Conservation (phyloP, 805 yeast genomes). For the Cyberlindnera mississippiensis region DNA sequence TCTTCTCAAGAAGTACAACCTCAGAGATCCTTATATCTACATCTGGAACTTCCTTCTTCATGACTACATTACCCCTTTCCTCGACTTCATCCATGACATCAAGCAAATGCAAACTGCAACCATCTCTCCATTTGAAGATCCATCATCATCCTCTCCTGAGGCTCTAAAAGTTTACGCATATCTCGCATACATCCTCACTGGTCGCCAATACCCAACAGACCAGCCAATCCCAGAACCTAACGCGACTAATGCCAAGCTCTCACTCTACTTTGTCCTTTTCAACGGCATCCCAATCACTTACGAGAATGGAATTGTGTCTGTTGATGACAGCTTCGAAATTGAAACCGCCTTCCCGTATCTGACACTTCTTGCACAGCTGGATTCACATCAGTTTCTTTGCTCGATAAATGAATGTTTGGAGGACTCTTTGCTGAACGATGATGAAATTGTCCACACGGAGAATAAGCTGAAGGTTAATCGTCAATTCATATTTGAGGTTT, state of each 20-base stretch:
- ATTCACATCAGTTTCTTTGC: slow-evolving; percentile 57
- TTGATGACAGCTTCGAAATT: slow-evolving; percentile 28
- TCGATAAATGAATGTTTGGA: slow-evolving; percentile 82
- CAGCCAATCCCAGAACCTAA: slow-evolving; percentile 35
- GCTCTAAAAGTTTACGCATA: slow-evolving; percentile 48
- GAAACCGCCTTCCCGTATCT: slow-evolving; percentile 71
- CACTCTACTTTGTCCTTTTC: slow-evolving; percentile 55
- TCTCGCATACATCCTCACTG: slow-evolving; percentile 65
- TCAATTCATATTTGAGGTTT: slow-evolving; percentile 72
- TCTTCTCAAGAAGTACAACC: slow-evolving; percentile 50
- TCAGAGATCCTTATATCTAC: slow-evolving; percentile 62
- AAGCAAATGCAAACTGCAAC: neutral
- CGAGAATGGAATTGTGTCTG: slow-evolving; percentile 29
- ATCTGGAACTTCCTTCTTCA: slow-evolving; percentile 67
- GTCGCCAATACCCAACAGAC: slow-evolving; percentile 78
- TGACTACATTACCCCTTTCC: slow-evolving; percentile 70
- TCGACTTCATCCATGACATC: slow-evolving; percentile 47
- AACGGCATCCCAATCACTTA: slow-evolving; percentile 43
- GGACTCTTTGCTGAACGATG: slow-evolving; percentile 68
- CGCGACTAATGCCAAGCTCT: slow-evolving; percentile 41
- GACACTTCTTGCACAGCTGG: slow-evolving; percentile 47
- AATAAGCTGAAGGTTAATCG: slow-evolving; percentile 45
- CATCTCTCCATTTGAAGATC: slow-evolving; percentile 3
- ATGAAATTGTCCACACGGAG: slow-evolving; percentile 32
- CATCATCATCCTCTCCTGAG: slow-evolving; percentile 7